Percentiles rank a stretch among this genome's conserved stretches.
Conservation (phyloP, 192 early-diverging fungal genomes). For the Gaertneriomyces semiglobifer region DNA sequence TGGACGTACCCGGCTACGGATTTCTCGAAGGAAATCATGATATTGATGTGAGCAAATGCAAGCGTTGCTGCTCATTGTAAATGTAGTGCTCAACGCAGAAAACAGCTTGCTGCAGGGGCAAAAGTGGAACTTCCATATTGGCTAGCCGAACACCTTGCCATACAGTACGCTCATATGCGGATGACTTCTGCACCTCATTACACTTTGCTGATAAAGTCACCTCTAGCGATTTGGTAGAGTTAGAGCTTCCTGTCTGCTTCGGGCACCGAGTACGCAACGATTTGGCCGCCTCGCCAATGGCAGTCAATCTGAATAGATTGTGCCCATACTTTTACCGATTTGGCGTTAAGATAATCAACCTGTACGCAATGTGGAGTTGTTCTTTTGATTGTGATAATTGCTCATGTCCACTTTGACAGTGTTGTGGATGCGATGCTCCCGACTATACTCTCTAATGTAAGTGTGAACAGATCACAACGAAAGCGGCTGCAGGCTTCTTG, state of each 20-base stretch:
- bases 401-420: background rate
- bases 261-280: conserved; percentile 36
- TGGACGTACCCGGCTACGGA: conserved; percentile 43
- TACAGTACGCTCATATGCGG: conserved; percentile 21
- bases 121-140: conserved; percentile 46
- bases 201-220: background rate
- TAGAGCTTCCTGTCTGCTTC: conserved; percentile 43
- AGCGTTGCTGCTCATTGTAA: background rate
- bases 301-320: conserved; percentile 38
- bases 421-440: conserved; percentile 6
- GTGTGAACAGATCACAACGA: background rate
- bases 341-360: conserved; percentile 39
- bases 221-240: conserved; percentile 36
- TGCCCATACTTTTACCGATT: conserved; percentile 46
- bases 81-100: background rate
- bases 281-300: conserved; percentile 33
- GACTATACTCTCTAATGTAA: conserved; percentile 22
- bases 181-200: background rate
- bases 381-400: conserved; percentile 7
- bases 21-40: conserved; percentile 41
- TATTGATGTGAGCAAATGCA: conserved; percentile 19
- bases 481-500: background rate
- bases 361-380: conserved; percentile 25
- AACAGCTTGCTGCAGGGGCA: conserved; percentile 35
- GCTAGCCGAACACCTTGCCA: conserved; percentile 36